phyloP scores from a whole-genome alignment of 164 flowering plant genomes.

The Cinnamomum micranthum region DNA sequence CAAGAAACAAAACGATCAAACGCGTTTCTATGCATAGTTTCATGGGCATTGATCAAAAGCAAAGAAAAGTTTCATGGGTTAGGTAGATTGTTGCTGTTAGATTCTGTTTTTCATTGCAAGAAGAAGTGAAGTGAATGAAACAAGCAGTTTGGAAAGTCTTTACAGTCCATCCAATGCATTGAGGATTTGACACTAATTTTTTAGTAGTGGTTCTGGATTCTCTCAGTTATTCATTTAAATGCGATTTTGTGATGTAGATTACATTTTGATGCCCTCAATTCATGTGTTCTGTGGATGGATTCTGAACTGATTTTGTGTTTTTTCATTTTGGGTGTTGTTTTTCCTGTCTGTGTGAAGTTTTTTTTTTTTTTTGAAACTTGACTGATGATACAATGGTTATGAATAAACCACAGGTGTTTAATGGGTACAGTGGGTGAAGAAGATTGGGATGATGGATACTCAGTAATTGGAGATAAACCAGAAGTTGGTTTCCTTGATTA shows the following conservation, averaged over 20 bases:
- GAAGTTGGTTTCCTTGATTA: constrained; percentile 71
- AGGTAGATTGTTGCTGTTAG: not conserved
- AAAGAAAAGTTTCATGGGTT: not conserved
- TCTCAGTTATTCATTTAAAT: not conserved
- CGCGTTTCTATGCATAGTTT: not conserved
- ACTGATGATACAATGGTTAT: not conserved
- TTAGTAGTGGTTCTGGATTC: not conserved
- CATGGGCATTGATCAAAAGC: not conserved
- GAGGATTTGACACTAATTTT: too few species aligned
- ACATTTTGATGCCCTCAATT: too few species aligned
- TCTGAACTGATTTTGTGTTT: not conserved
- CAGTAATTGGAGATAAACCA: constrained; percentile 70
- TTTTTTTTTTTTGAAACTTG: not conserved
- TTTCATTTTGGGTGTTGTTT: not conserved
- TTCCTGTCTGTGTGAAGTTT: not conserved
- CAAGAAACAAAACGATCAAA: not conserved
- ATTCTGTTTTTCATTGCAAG: not conserved
- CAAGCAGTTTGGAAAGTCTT: too few species aligned
- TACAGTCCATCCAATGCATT: too few species aligned
- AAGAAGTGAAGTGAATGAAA: too few species aligned
- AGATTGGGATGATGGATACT: constrained; percentile 36
- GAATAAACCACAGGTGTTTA: not conserved
- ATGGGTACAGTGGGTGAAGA: constrained; percentile 3
- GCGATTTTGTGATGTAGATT: not conserved
- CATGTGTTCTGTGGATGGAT: not conserved